Base-by-base conservation (phyloP, 2,329 filamentous ascomycete species). In the Emmonsiellopsis sp. region DNA sequence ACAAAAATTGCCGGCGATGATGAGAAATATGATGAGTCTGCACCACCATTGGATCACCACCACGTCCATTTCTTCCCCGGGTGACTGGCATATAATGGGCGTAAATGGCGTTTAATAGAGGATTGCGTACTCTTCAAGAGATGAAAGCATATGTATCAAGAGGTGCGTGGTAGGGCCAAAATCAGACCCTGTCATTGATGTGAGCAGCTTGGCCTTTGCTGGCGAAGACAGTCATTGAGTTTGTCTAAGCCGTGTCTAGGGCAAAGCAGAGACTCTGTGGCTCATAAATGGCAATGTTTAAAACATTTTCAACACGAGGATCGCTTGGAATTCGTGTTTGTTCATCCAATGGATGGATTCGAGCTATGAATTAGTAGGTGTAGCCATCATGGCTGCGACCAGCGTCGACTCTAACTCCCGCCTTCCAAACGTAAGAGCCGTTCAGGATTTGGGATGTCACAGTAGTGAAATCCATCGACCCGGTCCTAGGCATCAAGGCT, bases 291-390 rank as follows among this genome's bases (percentile, higher is more conserved):
- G 15, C 32, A 54, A 46, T 51, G 5, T 54, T 10, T 44, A 56
- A 26, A 30, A n/a, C 2, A 9, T 51, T 55, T 34, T 45, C 51
- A 30, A 44, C 13, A n/a, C 52, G 52, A 40, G 54, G 52, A 11
- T 54, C 54, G 10, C 48, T 57, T 20, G 32, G 43, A 11, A 11
- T 47, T 1, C 10, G 7, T 26, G 37, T 48, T 41, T 53, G 52
- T 58, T 59, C 42, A 58, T 62, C 35, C 47, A 47, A 3, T 46
- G 53, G 26, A 62, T 62, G 60, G 57, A 58, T 53, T 44, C 38
- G 16, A 61, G 61, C 13, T 62, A 59, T 15, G 42, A 50, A n/a
- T 40, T 53, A 34, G 57, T 57, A n/a, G 38, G 16, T 11, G 44
- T 54, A 10, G 54, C 54, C n/a, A 50, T 57, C 37, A 34, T 57